Evolutionary conservation across 2,329 filamentous ascomycete genomes (phyloP).

Genomic region (Calonectria ilicicola): DNA sequence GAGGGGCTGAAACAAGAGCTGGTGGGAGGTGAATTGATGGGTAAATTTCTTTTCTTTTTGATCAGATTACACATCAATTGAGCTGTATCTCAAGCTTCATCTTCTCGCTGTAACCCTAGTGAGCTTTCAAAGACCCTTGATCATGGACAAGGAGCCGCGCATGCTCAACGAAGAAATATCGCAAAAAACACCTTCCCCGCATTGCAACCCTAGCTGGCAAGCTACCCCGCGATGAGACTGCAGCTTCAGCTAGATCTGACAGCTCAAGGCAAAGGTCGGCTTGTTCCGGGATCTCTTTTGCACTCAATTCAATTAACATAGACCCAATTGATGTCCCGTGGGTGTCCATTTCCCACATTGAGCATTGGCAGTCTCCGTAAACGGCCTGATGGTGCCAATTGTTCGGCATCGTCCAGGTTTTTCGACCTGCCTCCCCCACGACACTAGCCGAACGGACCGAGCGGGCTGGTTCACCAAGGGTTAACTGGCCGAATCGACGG

Average conservation of each 20-base stretch:
- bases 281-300: neutral
- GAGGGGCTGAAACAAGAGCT: neutral
- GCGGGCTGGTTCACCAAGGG: neutral
- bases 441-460: slow-evolving; percentile 13
- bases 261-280: neutral
- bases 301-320: neutral
- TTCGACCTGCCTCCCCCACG: neutral
- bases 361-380: neutral
- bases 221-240: slow-evolving; percentile 1
- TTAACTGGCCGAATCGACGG: neutral
- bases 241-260: slow-evolving; percentile 1
- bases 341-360: neutral
- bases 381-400: neutral
- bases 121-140: neutral
- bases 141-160: neutral
- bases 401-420: neutral
- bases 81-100: too few relatives aligned
- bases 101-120: too few relatives aligned
- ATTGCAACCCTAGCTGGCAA: neutral
- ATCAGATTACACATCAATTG: neutral
- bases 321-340: neutral
- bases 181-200: slow-evolving; percentile 1
- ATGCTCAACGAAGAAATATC: neutral
- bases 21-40: neutral
- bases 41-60: neutral